Base-by-base conservation (phyloP, 495 filamentous ascomycete genomes). In the Aspergillus asperescens region DNA sequence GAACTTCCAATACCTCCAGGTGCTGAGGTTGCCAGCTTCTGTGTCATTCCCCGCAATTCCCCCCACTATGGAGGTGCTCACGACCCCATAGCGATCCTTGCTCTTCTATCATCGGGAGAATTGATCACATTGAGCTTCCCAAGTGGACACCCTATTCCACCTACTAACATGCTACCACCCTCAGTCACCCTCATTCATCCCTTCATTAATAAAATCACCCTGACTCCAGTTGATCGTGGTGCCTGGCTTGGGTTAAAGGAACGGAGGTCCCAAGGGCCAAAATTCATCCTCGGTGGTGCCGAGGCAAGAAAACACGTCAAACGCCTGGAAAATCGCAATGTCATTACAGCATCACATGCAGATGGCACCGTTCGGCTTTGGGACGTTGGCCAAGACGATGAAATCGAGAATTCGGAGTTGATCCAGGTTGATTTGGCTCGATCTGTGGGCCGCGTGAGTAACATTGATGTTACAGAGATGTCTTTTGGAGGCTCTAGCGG, bases 201-300 rank as follows among this genome's bases (percentile, higher is more conserved):
- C 1, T 96, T 92, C 60, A 79, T 93, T 50, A 87, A 81, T 39
- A 80, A 80, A 42, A 76, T 86, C 7, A 74, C 74, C 12, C 68
- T 92, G 24, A 78, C 87, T 24, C 75, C 79, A 8, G 71, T 96
- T 2, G 84, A 88, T 35, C 80, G 94, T 12, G 80, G 79, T 15
- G 77, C 83, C 43, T 98, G 93, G 93, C 79, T 96, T 20, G 88
- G 89, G n/a, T 81, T 97, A 80, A 77, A 73, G 16, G 90, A 96
- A 64, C 83, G 79, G 44, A 76, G 90, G 28, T 72, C 76, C 24
- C 81, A 86, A 60, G 88, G 89, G 1, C 87, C 88, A 25, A 77
- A 77, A 35, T 78, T 98, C 22, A 59, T 95, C 5, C 75, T 78
- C 39, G 94, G 91, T 40, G 93, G 90, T 10, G 82, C 79, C 5